These are phyloP conservation scores for Colletotrichum spinosum DNA, from an alignment of 2,329 filamentous ascomycete species.

Conservation along the genomic window DNA sequence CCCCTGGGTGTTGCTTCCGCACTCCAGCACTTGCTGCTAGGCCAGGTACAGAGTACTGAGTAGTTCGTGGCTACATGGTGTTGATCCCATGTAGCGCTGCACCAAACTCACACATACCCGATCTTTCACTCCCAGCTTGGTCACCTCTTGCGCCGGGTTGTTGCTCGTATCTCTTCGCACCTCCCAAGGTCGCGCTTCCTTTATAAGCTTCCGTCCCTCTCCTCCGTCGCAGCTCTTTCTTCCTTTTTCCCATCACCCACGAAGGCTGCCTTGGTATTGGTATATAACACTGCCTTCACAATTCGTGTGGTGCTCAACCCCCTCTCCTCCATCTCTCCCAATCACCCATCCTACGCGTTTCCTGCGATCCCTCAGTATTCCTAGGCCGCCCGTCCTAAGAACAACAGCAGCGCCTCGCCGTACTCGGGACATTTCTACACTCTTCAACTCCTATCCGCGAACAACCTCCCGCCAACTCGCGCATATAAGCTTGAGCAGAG, in stretches of 20 bases:
- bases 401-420: constrained; percentile 29
- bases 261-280: constrained; percentile 36
- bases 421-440: constrained; percentile 19
- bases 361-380: constrained; percentile 37
- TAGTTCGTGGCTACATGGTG: constrained; percentile 25
- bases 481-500: constrained; percentile 38
- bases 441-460: constrained; percentile 30
- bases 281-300: constrained; percentile 36
- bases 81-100: constrained; percentile 11
- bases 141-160: constrained; percentile 10
- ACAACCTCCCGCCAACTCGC: constrained; percentile 13
- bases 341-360: constrained; percentile 36
- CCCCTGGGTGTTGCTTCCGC: not conserved
- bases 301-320: constrained; percentile 40
- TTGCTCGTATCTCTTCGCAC: constrained; percentile 26
- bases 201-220: constrained; percentile 36
- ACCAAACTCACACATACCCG: constrained; percentile 5
- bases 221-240: constrained; percentile 18
- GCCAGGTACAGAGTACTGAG: not conserved
- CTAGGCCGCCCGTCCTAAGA: constrained; percentile 34
- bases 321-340: constrained; percentile 30
- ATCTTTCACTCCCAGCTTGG: constrained; percentile 4
- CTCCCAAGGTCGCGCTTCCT: constrained; percentile 29
- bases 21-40: constrained; percentile 10
- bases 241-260: constrained; percentile 41